Evolutionary conservation across 108 stramenopile species (phyloP), one percentile per base, ranked within the genome.

Genomic region (Stephanodiscus minutulus): DNA sequence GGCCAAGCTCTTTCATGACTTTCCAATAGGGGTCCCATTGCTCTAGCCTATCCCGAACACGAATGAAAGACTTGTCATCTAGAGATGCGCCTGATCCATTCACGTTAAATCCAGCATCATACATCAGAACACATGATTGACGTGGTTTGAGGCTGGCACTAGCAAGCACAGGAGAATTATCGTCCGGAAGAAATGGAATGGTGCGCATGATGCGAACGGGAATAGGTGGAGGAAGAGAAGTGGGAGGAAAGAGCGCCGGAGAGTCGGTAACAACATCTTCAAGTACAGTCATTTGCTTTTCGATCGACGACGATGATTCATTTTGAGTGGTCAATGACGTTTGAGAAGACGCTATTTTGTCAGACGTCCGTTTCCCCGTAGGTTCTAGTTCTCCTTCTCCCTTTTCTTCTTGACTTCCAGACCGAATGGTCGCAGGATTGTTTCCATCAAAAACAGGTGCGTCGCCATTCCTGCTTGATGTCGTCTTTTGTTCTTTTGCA

Each of bases 11-110:
- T 13, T 81, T 44, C 11, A 80, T 58, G 15, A 83, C 68, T 17
- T 63, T 58, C 87, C 87, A 88, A 64, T 75, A 81, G 0, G 87
- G 87, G 17, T 88, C 87, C 87, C 86, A 87, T 15, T 55, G 79
- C 13, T 61, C 37, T 56, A 87, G 76, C 27, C 83, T 46, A 27
- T 68, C 47, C 13, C 59, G 59, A 17, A 78, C 58, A 21, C 68
- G 52, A 6, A 59, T 63, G 28, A 43, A 66, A 43, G 28, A 33
- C 41, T 56, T 57, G 44, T 77, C 61, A 25, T 70, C 68, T 27
- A 70, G 20, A 39, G 66, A 65, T 59, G 64, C 63, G 21, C 76
- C 76, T 20, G 68, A 65, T 31, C 69, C 76, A 50, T 70, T 56
- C 4, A 70, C 31, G 65, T 77, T 29, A 70, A 35, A 77, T 27